Base-by-base conservation (phyloP, 352 stramenopile genomes). In the Phytophthora pistaciae region DNA sequence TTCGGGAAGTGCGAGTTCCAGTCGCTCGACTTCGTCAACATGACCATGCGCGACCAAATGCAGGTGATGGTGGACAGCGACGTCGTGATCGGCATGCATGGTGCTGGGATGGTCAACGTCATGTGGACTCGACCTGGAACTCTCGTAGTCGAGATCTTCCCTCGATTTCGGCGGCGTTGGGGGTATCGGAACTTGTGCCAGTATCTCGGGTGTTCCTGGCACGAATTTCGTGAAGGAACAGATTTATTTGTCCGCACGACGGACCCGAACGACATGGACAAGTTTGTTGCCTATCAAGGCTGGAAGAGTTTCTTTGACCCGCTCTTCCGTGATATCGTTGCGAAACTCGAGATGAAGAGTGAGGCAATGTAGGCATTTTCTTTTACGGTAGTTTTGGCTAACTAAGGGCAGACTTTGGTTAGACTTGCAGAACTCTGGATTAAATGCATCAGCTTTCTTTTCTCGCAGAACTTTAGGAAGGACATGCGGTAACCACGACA, bases 61-160 rank as follows among this genome's bases (percentile, higher is more conserved):
- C 50, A 62, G 16, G 38, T 79, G 21, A 79, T 88, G 60, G 46
- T 83, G 6, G 64, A 81, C 5, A 91, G 83, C 58, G 83, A 90
- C 59, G 66, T 92, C 2, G 80, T 92, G 2, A 89, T 91, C 48
- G 78, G 83, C 1, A 91, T 92, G 85, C 85, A 92, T 55, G 85
- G 85, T 49, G 85, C 85, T 3, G 85, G 85, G 13, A 82, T 92
- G 75, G 79, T 88, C 23, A 92, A 91, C 56, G 72, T 89, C 4
- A 40, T 86, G 4, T 92, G 83, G 80, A 75, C 83, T 21, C 61
- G 72, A 3, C 80, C 80, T 0, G 40, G 56, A 36, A 85, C 78
- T 29, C 52, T 78, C 5, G 75, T 92, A 13, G 33, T 92, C n/a
- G 82, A 92, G 67, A 90, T 92, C 52, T 92, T 92, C 44, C 84